Base-by-base conservation (phyloP, 2,329 filamentous ascomycete species). In the Apiospora arundinis region DNA sequence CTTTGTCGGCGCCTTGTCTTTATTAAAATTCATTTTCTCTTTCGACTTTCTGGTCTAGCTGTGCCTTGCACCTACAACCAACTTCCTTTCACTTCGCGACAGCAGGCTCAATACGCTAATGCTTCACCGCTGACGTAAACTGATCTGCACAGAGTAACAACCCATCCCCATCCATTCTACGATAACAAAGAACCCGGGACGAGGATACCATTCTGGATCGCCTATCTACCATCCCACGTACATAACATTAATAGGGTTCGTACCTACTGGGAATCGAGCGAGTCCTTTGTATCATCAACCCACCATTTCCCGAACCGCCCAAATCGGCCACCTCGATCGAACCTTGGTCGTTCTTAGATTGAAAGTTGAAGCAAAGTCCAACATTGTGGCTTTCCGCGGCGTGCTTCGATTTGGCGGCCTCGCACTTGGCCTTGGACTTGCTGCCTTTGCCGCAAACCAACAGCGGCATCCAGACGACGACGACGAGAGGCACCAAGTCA, bases 351-450 rank as follows among this genome's bases (percentile, higher is more conserved):
- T 16, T 18, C 56, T 63, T 63, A 40, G 28, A 46, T 28, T 16
- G 25, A 18, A 25, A 68, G 40, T 49, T 77, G 80, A 73, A 70
- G 68, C 77, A 63, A 63, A 37, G 56, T 23, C 32, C 56, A 63
- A 21, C 56, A 73, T 78, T 72, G 76, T 90, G 87, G 88, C 88
- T 81, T 88, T 85, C 79, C 85, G 88, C 81, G 86, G 85, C 67
- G 52, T 65, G 11, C 77, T 90, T 73, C 85, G 87, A 79, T 82
- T 85, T 72, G 82, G 83, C 75, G 87, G 88, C 82, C 84, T 91
- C 77, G 85, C 85, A 81, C 82, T 89, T 74, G 88, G 89, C 83
- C 85, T 91, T 73, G 89, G 88, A 80, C 81, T 90, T 72, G 85
- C 87, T 78, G 88, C 88, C 78, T 80, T 91, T 74, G 85, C 86